These are phyloP conservation scores for Tricholoma furcatifolium DNA, from an alignment of 768 basidiomycete species.

Conservation along the genomic window DNA sequence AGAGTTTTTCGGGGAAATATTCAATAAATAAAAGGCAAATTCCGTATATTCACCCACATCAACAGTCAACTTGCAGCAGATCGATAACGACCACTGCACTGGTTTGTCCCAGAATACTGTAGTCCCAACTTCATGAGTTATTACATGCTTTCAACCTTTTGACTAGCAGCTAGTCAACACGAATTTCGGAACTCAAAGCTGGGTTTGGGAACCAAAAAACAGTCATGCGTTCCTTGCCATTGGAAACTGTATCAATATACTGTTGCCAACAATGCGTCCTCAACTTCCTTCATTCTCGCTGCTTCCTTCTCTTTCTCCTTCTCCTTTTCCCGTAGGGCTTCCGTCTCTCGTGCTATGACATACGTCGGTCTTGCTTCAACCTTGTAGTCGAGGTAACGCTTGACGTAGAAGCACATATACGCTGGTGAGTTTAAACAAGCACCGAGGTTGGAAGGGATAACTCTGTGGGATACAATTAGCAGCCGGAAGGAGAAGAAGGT, in stretches of 20 bases:
- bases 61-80: no score
- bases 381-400: constrained; percentile 84
- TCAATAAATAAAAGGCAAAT: no score
- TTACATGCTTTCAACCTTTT: no score
- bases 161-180: no score
- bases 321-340: constrained; percentile 61
- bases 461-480: constrained; percentile 39
- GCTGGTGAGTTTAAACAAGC: constrained; percentile 71
- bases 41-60: no score
- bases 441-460: constrained; percentile 66
- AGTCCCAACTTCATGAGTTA: no score
- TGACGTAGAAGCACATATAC: constrained; percentile 97
- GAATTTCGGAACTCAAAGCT: no score
- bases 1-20: no score
- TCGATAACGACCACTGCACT: no score
- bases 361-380: constrained; percentile 69
- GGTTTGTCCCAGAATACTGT: no score
- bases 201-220: no score
- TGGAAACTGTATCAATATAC: constrained; percentile 24
- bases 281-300: constrained; percentile 57
- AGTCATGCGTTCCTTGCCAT: not conserved
- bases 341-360: constrained; percentile 61
- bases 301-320: constrained; percentile 44
- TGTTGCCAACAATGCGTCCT: constrained; percentile 61
- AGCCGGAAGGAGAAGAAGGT: constrained; percentile 3